Evolutionary conservation across 2,329 filamentous ascomycete genomes (phyloP).

Genomic region (Hymenotorrendiella dingleyae): DNA sequence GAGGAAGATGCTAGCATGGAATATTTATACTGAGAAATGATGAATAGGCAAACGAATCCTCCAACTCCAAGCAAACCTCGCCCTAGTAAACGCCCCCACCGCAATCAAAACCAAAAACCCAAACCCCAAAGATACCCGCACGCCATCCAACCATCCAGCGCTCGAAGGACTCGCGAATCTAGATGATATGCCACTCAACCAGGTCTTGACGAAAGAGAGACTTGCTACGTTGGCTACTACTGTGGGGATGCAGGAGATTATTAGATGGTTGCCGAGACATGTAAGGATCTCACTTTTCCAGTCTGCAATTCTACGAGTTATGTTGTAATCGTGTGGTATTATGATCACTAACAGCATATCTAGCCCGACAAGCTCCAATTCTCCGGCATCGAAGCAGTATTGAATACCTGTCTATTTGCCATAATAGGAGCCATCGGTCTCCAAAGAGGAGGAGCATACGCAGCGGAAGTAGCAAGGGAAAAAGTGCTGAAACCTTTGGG

Average conservation of each 20-base stretch:
- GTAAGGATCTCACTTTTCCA: too few relatives aligned
- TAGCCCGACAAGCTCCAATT: constrained; percentile 60
- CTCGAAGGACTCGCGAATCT: constrained; percentile 72
- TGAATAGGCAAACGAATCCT: constrained; percentile 49
- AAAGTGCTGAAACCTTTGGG: constrained; percentile 37
- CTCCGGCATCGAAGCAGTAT: constrained; percentile 70
- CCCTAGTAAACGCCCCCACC: constrained; percentile 43
- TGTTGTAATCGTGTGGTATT: too few relatives aligned
- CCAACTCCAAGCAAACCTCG: constrained; percentile 60
- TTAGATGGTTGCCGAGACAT: constrained; percentile 83
- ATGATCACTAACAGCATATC: constrained; percentile 20
- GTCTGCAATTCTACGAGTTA: too few relatives aligned
- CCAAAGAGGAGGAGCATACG: constrained; percentile 75
- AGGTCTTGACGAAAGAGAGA: constrained; percentile 58
- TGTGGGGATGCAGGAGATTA: constrained; percentile 66
- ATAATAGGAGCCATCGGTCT: constrained; percentile 86
- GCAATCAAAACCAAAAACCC: constrained; percentile 27
- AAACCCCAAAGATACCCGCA: constrained; percentile 45
- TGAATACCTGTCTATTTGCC: constrained; percentile 74
- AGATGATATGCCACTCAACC: constrained; percentile 50
- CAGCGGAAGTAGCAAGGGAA: constrained; percentile 69
- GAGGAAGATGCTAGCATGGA: not conserved
- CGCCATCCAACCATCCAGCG: constrained; percentile 64
- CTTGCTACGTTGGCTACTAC: constrained; percentile 62
- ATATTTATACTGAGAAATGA: constrained; percentile 14